Conservation (phyloP, 163 green algal species). For the Prototheca wickerhamii region DNA sequence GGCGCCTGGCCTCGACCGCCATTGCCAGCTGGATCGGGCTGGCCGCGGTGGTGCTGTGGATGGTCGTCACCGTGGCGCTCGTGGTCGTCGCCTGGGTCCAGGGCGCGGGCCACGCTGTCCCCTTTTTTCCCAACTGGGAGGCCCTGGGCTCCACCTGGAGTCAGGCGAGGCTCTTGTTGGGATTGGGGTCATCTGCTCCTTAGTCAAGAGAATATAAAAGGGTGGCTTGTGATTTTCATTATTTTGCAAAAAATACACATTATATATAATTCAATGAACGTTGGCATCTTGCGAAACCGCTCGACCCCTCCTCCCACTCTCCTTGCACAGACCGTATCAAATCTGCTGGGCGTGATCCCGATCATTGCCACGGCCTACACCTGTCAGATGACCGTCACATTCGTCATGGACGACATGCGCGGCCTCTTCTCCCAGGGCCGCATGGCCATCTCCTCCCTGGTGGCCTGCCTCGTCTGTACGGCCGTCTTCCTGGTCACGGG, state of each 20-base stretch:
- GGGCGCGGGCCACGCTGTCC: neutral
- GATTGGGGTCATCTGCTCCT: too few species aligned
- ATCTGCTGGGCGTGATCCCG: neutral
- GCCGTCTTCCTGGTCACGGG: conserved; percentile 3
- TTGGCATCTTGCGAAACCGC: neutral
- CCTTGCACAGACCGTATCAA: neutral
- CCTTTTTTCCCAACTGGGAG: neutral
- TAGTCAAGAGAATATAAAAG: too few species aligned
- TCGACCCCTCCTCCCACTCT: neutral
- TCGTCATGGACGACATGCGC: conserved; percentile 2
- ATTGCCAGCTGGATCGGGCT: neutral
- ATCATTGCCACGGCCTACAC: conserved; percentile 8
- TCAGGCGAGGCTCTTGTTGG: too few species aligned
- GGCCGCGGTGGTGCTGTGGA: conserved; percentile 1
- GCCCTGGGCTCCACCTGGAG: too few species aligned
- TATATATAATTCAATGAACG: too few species aligned
- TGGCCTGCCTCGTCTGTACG: neutral
- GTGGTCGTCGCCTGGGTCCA: neutral
- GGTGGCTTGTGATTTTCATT: too few species aligned
- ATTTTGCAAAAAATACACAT: too few species aligned
- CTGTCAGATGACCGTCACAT: conserved; percentile 12
- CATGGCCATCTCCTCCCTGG: conserved; percentile 3
- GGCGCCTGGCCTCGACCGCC: conserved; percentile 4
- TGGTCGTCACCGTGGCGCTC: neutral
- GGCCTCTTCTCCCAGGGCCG: neutral